Evolutionary conservation across 2,329 filamentous ascomycete species (phyloP), one percentile per base, ranked within the genome.

Genomic region (Blastomyces parvus): DNA sequence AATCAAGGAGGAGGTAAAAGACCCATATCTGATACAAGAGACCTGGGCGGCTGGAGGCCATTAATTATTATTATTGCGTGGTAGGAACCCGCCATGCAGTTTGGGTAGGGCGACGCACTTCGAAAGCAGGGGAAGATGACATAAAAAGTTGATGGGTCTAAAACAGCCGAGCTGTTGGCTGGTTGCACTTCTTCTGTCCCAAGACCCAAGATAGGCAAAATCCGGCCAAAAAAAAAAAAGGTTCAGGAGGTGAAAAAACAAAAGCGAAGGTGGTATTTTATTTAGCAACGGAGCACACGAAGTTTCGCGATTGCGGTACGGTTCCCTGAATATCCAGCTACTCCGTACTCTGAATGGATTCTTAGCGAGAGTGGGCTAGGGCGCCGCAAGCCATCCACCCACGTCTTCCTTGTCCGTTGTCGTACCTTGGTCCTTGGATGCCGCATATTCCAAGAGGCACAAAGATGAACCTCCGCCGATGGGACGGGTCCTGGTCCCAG

Each of bases 211-310:
- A 48, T 19, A 19, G 58, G 48, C 40, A 59, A 59, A 44, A 38
- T 36, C 58, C 42, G 40, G 42, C 27, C 2, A 30, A 30, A 30
- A 48, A n/a, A 59, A 59, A 30, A 38, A 40, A 58, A 58, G 55
- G 58, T 59, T 46, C 42, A 50, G 42, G 38, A 22, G 30, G 14
- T 22, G 7, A 36, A 59, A 59, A 46, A 48, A 48, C 9, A 48
- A 59, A 33, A 59, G 22, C 19, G 44, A 59, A 59, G 58, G 40
- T 48, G 9, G 58, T 59, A 59, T 48, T 33, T 48, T 33, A 33
- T 30, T 30, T 58, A 58, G 55, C 36, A 58, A 36, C 36, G n/a
- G 55, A 59, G 58, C 58, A 33, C 57, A 44, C 42, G 42, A 59
- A 59, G 56, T 22, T 59, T 59, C 22, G 58, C 42, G 42, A 33